phyloP scores from a whole-genome alignment of 2,329 filamentous ascomycete species.

The Lasiodiplodia sp. region DNA sequence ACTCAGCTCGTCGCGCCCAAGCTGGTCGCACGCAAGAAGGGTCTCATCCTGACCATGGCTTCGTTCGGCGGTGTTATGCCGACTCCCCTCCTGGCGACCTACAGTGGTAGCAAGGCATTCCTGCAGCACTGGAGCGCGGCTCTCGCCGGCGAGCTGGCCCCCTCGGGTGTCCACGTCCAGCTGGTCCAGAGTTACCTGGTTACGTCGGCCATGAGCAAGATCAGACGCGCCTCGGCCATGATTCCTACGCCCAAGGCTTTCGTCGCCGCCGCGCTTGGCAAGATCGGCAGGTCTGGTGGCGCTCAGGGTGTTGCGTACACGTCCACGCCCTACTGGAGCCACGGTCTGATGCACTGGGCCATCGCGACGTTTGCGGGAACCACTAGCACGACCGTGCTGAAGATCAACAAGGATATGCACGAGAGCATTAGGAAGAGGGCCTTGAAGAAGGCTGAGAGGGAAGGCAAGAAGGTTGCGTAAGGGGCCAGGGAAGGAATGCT shows the following conservation, averaged over 20 bases:
- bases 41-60: slow-evolving; percentile 95
- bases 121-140: slow-evolving; percentile 94
- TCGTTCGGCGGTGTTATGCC: slow-evolving; percentile 94
- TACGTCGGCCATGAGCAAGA: slow-evolving; percentile 96
- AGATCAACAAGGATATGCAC: slow-evolving; percentile 75
- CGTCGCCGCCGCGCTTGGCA: slow-evolving; percentile 77
- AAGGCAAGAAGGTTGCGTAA: slow-evolving; percentile 69
- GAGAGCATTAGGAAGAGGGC: slow-evolving; percentile 82
- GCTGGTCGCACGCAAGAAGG: slow-evolving; percentile 83
- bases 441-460: slow-evolving; percentile 77
- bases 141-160: slow-evolving; percentile 81
- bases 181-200: slow-evolving; percentile 92
- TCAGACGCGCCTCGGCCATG: slow-evolving; percentile 76
- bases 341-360: slow-evolving; percentile 86
- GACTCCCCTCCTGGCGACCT: slow-evolving; percentile 90
- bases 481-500: neutral
- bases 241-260: slow-evolving; percentile 85
- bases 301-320: slow-evolving; percentile 82
- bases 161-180: slow-evolving; percentile 85
- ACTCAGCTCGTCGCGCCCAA: slow-evolving; percentile 85
- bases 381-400: slow-evolving; percentile 64
- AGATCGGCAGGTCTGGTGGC: slow-evolving; percentile 79
- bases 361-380: slow-evolving; percentile 68
- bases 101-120: slow-evolving; percentile 98
- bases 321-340: slow-evolving; percentile 92